Evolutionary conservation across 2,329 filamentous ascomycete species (phyloP), one percentile per base, ranked within the genome.

Genomic region (Fusarium continuum): DNA sequence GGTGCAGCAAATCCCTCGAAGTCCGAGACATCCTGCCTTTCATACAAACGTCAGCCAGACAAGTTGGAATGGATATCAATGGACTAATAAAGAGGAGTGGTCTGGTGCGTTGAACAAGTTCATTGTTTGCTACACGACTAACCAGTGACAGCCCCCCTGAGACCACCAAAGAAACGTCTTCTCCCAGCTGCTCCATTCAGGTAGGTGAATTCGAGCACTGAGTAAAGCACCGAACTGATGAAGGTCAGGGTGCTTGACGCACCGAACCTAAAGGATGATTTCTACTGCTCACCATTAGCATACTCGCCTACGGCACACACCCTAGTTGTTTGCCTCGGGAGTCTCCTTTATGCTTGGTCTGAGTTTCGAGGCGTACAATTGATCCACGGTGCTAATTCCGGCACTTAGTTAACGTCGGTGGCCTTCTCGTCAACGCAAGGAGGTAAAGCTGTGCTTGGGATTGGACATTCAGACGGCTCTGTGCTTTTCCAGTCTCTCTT

Each of bases 271-370:
- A 88, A 92, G 53, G 93, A 98, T 70, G 94, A 99, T 75, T 99
- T 93, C 74, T 99, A 99, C 74, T 97, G 93, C 77, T 95, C 93
- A 0, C 83, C 93, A 3, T 82, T 99, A 49, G 92, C 95, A 9
- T 98, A 97, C 75, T 96, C 90, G 0, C 76, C 84, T 34, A 90
- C 86, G 8, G 85, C 87, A 45, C 85, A 90, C 48, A 91, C 89
- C 13, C 83, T 99, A 14, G 94, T 92, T 16, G 91, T 98, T 16
- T 94, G 92, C 1, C 82, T 98, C 13, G 89, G 89, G 0, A 87
- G 89, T 49, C 82, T 88, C 29, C 85, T 99, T 5, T 97, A 96
- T 74, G 85, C 91, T 6, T 99, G 94, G 95, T 94, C 92, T 0
- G 93, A 98, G 73, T 76, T 80, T 28, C 79, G 81, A 25, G 90